A percentile compares a stretch with the other conserved stretches of the same genome.
These are phyloP conservation scores for Russula ochroleuca DNA, from an alignment of 768 basidiomycete genomes.

Conservation along the genomic window DNA sequence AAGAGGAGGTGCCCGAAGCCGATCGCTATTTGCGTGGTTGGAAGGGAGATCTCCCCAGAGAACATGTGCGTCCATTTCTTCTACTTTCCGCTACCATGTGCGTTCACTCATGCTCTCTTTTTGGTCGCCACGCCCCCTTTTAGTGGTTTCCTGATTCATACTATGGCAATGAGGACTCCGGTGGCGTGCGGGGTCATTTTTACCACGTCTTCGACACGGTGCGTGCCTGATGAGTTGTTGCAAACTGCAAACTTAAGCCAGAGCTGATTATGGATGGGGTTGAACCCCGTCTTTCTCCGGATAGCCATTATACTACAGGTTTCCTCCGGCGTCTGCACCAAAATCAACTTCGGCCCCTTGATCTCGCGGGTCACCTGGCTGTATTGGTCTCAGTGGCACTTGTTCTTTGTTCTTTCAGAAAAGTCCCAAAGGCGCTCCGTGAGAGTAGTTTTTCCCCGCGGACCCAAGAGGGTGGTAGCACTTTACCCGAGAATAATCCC, in stretches of 20 bases:
- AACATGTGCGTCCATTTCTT: conserved; percentile 47
- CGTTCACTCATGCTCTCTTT: not conserved
- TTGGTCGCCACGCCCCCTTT: not conserved
- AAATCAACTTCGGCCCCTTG: conserved; percentile 32
- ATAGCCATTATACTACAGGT: conserved; percentile 41
- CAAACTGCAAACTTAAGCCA: too few relatives aligned
- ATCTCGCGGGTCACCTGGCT: not conserved
- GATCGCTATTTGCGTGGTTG: conserved; percentile 63
- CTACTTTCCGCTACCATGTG: not conserved
- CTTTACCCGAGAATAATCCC: not conserved
- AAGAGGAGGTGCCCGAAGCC: conserved; percentile 55
- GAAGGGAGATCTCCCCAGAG: conserved; percentile 61
- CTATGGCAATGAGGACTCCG: conserved; percentile 48
- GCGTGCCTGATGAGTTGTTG: conserved; percentile 29
- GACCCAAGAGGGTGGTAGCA: not conserved
- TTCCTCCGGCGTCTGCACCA: conserved; percentile 32
- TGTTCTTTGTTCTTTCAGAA: not conserved
- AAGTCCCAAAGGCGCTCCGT: not conserved
- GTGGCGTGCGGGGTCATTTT: conserved; percentile 64
- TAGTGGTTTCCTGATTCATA: conserved; percentile 80
- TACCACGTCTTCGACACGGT: conserved; percentile 78
- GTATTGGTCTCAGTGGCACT: not conserved
- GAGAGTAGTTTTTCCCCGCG: not conserved
- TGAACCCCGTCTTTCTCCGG: not conserved
- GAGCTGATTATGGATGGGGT: not conserved